These are phyloP conservation scores for Claviceps humidiphila DNA, from an alignment of 2,329 filamentous ascomycete species.

Conservation along the genomic window DNA sequence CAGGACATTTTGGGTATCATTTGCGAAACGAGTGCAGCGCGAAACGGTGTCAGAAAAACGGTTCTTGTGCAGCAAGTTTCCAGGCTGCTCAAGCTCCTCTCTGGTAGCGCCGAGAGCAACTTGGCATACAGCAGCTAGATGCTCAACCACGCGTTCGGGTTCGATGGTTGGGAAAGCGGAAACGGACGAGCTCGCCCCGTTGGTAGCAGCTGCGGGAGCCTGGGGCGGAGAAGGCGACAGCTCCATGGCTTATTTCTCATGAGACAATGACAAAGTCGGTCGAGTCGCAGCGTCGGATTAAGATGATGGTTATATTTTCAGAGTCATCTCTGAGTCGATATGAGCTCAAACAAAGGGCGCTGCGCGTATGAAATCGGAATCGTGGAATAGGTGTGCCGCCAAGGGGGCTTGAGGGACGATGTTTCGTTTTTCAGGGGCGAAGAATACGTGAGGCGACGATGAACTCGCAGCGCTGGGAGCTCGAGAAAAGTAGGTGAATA, in stretches of 20 bases:
- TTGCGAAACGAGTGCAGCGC: constrained; percentile 78
- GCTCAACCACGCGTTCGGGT: constrained; percentile 55
- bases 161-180: constrained; percentile 46
- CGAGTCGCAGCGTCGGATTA: neutral
- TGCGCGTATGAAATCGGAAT: neutral
- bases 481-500: neutral
- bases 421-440: neutral
- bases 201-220: constrained; percentile 28
- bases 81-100: constrained; percentile 65
- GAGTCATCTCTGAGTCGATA: constrained; percentile 1
- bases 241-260: constrained; percentile 32
- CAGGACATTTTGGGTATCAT: constrained; percentile 73
- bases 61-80: constrained; percentile 67
- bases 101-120: constrained; percentile 63
- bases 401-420: neutral
- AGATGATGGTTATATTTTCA: neutral
- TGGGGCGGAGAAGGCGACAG: constrained; percentile 33
- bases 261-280: neutral
- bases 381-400: neutral
- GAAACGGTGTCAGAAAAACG: constrained; percentile 68
- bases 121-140: constrained; percentile 57
- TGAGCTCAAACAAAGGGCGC: neutral
- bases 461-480: neutral
- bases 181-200: constrained; percentile 23
- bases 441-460: neutral